phyloP scores from a whole-genome alignment of 2,329 filamentous ascomycete genomes.

The Lomentospora prolificans region DNA sequence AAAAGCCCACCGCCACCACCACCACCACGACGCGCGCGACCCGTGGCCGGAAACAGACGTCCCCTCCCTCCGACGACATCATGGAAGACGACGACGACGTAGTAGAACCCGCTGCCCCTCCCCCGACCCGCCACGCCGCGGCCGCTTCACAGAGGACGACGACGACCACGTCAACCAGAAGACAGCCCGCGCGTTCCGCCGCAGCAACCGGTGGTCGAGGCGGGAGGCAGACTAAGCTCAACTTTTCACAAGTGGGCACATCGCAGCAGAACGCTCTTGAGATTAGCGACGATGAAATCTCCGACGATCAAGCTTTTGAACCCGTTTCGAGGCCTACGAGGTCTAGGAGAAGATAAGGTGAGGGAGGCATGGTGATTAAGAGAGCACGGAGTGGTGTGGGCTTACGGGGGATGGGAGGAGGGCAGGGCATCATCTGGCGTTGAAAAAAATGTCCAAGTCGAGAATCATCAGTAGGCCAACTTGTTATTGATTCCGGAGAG shows the following conservation, averaged over 20 bases:
- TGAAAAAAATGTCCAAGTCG: too few species aligned
- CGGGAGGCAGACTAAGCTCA: constrained; percentile 38
- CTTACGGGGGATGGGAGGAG: too few species aligned
- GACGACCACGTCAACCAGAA: constrained; percentile 17
- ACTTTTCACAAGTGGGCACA: constrained; percentile 33
- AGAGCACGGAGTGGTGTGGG: neutral
- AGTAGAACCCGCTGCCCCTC: constrained; percentile 23
- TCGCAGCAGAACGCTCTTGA: constrained; percentile 41
- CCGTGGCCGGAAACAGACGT: constrained; percentile 30
- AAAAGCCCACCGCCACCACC: constrained; percentile 28
- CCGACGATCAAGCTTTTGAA: constrained; percentile 52
- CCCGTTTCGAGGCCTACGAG: constrained; percentile 25
- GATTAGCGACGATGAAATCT: constrained; percentile 57
- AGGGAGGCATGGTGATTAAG: neutral
- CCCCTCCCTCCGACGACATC: constrained; percentile 28
- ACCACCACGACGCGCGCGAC: constrained; percentile 18
- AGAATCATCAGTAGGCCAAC: too few species aligned
- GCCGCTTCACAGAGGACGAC: constrained; percentile 8
- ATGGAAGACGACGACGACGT: constrained; percentile 45
- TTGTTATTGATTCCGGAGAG: too few species aligned
- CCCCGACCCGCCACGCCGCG: constrained; percentile 16
- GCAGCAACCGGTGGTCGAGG: constrained; percentile 23
- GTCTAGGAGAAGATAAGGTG: neutral
- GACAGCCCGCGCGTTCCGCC: constrained; percentile 25
- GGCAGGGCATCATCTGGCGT: too few species aligned